Percentiles rank a stretch among this genome's conserved stretches.
These are phyloP conservation scores for Verticillium nubilum DNA, from an alignment of 2,329 filamentous ascomycete species.

Conservation along the genomic window DNA sequence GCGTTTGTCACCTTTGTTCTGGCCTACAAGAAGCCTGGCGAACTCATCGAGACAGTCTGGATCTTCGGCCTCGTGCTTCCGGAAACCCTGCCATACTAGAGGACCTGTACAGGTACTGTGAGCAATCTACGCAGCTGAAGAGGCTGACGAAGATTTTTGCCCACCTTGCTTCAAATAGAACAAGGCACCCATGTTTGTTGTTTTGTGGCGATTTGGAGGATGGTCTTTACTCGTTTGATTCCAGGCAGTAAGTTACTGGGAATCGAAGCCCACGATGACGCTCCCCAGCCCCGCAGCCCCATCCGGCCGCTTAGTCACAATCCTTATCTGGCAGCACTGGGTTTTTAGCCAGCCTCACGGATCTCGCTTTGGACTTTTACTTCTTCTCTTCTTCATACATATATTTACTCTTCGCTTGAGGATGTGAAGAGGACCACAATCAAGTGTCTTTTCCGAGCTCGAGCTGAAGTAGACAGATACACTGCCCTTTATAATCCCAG, in stretches of 20 bases:
- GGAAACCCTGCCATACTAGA: background rate
- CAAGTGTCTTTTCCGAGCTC: constrained; percentile 38
- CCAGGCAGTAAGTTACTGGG: no score
- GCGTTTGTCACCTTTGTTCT: background rate
- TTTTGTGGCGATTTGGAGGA: background rate
- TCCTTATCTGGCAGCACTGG: background rate
- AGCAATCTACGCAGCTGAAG: background rate
- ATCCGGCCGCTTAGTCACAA: background rate
- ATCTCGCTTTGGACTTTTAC: constrained; percentile 11
- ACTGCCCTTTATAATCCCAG: constrained; percentile 57
- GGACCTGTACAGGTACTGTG: background rate
- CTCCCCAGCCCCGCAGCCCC: background rate
- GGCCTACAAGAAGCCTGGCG: background rate
- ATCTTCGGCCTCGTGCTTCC: background rate
- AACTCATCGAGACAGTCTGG: background rate
- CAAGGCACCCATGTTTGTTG: background rate
- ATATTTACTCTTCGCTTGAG: constrained; percentile 35
- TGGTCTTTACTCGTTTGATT: no score
- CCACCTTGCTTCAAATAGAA: background rate
- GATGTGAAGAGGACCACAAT: constrained; percentile 25
- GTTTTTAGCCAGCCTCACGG: background rate
- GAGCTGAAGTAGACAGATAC: constrained; percentile 47
- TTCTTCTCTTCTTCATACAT: constrained; percentile 43
- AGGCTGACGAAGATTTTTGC: background rate
- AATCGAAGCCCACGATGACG: no score